These are phyloP conservation scores for Beauveria australis DNA, from an alignment of 2,329 filamentous ascomycete species.

Conservation along the genomic window DNA sequence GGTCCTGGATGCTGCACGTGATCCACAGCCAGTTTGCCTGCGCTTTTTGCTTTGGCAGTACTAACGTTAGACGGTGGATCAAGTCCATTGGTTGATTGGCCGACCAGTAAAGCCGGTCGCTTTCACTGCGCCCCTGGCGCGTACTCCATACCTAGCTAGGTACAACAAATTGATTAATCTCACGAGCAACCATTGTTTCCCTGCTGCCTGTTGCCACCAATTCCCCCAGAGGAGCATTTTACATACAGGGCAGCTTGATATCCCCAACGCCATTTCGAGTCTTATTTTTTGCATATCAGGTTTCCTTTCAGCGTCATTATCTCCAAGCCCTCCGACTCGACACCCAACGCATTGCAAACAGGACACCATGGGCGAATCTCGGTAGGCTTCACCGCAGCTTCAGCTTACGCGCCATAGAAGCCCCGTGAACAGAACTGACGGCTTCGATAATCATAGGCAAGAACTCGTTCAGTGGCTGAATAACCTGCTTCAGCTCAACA, in stretches of 20 bases:
- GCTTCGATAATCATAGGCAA: conserved; percentile 52
- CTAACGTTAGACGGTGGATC: not conserved
- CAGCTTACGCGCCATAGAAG: not conserved
- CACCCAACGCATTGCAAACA: conserved; percentile 14
- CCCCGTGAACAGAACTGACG: not conserved
- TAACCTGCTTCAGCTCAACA: conserved; percentile 93
- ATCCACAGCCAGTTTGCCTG: not conserved
- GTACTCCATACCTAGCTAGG: not conserved
- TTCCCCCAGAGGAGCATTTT: not conserved
- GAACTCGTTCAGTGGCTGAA: conserved; percentile 96
- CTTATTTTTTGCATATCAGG: conserved; percentile 10
- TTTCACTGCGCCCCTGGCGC: not conserved
- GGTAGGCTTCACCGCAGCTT: conserved; percentile 23
- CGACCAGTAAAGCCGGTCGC: conserved; percentile 5
- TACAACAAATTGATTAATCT: conserved; percentile 9
- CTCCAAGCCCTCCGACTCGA: conserved; percentile 6
- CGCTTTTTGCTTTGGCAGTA: not conserved
- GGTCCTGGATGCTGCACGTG: conserved; percentile 4
- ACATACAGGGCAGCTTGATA: not conserved
- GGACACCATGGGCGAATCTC: conserved; percentile 40
- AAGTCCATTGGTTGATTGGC: conserved; percentile 24
- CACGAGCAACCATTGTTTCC: conserved; percentile 7
- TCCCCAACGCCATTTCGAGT: not conserved
- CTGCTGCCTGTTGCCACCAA: not conserved
- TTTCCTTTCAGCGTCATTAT: conserved; percentile 13